phyloP scores from a whole-genome alignment of 352 stramenopile species.

The Phytophthora tubulina region DNA sequence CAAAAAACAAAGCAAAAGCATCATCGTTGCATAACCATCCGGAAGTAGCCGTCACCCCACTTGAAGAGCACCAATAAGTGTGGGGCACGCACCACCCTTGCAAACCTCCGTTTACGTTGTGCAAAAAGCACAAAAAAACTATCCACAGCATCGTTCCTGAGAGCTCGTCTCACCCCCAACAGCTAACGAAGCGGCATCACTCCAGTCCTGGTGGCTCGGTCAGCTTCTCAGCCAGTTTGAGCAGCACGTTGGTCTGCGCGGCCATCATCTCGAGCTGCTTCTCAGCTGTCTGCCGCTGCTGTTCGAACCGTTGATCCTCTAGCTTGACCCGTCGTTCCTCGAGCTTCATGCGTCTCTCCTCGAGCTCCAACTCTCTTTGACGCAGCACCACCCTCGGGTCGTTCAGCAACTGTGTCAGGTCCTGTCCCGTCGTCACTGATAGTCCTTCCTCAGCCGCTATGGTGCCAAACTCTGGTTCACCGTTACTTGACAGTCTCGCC shows the following conservation, averaged over 20 bases:
- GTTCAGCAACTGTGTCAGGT: constrained; percentile 26
- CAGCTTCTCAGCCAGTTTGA: constrained; percentile 38
- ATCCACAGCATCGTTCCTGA: constrained; percentile 2
- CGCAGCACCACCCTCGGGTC: constrained; percentile 34
- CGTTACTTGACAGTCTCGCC: constrained; percentile 14
- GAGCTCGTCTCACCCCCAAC: background rate
- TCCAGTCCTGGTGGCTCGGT: background rate
- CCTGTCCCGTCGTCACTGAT: constrained; percentile 1
- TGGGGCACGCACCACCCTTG: background rate
- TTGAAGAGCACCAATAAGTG: too few relatives aligned
- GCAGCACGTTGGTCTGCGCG: constrained; percentile 38
- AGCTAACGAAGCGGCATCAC: constrained; percentile 5
- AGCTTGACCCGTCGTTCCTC: constrained; percentile 34
- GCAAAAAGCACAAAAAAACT: constrained; percentile 13
- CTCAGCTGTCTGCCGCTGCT: constrained; percentile 33
- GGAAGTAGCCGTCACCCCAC: too few relatives aligned
- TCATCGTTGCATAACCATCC: too few relatives aligned
- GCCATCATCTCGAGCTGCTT: constrained; percentile 45
- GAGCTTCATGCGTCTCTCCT: constrained; percentile 33
- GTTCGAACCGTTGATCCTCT: constrained; percentile 40
- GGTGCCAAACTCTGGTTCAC: constrained; percentile 1
- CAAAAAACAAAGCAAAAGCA: too few relatives aligned
- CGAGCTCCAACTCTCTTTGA: constrained; percentile 34
- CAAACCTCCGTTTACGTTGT: background rate
- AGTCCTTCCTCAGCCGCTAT: background rate